Evolutionary conservation across 768 basidiomycete species (phyloP).

Genomic region (Mycena amicta): DNA sequence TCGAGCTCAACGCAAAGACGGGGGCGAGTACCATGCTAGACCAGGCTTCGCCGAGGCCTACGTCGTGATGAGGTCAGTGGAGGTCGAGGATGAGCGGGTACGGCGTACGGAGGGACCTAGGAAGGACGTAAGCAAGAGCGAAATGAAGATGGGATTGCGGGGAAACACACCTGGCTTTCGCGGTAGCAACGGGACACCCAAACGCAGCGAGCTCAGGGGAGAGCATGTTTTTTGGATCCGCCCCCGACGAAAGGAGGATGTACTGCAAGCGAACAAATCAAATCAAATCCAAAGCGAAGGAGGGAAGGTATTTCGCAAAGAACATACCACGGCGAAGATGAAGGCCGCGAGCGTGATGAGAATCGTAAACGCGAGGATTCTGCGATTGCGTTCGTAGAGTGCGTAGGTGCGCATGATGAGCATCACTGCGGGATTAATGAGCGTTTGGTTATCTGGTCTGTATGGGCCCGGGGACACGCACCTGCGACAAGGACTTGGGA

Average conservation of each 20-base stretch:
- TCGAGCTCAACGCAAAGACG: not conserved
- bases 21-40: constrained; percentile 28
- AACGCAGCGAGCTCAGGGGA: constrained; percentile 4
- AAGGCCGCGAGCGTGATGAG: constrained; percentile 27
- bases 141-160: no score
- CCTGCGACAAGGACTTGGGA: constrained; percentile 39
- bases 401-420: constrained; percentile 49
- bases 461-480: constrained; percentile 23
- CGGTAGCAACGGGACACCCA: constrained; percentile 13
- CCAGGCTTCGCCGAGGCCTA: constrained; percentile 41
- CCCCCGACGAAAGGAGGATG: not conserved
- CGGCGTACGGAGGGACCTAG: constrained; percentile 29
- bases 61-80: not conserved
- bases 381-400: constrained; percentile 38
- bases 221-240: not conserved
- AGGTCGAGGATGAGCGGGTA: not conserved
- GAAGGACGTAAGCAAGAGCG: not conserved
- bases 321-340: constrained; percentile 37
- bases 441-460: constrained; percentile 14
- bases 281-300: not conserved
- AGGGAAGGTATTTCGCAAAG: not conserved
- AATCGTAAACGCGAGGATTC: constrained; percentile 33
- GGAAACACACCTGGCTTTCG: constrained; percentile 12
- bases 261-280: not conserved
- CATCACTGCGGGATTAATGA: constrained; percentile 29